Evolutionary conservation across 2,329 filamentous ascomycete genomes (phyloP), one percentile per base, ranked within the genome.

Genomic region (Aspergillus fumigatiaffinis): DNA sequence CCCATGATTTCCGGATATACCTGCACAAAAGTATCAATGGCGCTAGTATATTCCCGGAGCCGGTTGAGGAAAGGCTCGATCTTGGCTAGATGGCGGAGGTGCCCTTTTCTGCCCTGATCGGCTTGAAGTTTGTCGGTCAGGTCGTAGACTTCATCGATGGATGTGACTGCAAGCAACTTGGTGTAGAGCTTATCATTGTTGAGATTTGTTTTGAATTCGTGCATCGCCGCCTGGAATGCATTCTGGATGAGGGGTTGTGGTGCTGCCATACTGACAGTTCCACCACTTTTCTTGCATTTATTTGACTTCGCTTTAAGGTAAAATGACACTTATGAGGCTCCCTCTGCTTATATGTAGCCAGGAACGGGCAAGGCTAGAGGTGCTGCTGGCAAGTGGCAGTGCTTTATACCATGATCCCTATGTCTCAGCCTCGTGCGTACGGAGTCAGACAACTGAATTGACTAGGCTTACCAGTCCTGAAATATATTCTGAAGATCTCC

Each of bases 111-210:
- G 28, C 46, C 47, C 42, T 54, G 53, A 21, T 50, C 23, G 1
- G 28, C 44, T 8, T 54, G 47, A 9, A 54, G 53, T 20, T 54
- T 48, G 17, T 54, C 53, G 21, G 53, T 54, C 5, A 54, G 44
- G 28, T 54, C 32, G n/a, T 54, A 54, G 32, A 54, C 46, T 9
- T 54, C 46, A 10, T 54, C 47, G 4, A 54, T 48, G 7, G 53
- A 50, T 10, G 50, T 35, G 23, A 50, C 47, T 20, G 53, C 46
- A 1, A 48, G 28, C n/a, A 54, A 29, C 17, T 54, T 35, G 14
- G 29, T 9, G 53, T 54, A 54, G 4, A 54, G 0, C 14, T 29
- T 23, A 35, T 54, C 46, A 25, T 51, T 54, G 46, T 54, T 54
- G 2, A 50, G 53, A 26, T 50, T 50, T 5, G 21, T 38, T 35